Conservation (phyloP, 768 basidiomycete species). For the Collybia sordida region DNA sequence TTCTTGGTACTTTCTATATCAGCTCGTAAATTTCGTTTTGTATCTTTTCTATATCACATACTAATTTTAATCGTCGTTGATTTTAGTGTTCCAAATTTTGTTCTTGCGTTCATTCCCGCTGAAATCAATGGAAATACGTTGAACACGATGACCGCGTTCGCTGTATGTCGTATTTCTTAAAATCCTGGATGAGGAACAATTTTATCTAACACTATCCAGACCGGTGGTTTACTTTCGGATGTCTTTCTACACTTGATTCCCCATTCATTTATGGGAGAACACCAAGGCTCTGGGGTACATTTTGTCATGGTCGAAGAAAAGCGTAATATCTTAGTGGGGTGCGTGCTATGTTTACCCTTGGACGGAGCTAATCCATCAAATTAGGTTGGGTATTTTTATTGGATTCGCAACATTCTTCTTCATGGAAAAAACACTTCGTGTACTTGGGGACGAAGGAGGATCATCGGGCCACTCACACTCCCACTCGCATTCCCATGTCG, state of each 20-base stretch:
- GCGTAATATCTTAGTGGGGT: constrained; percentile 90
- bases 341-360: constrained; percentile 12
- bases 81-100: constrained; percentile 86
- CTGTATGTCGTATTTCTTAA: constrained; percentile 46
- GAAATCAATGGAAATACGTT: constrained; percentile 82
- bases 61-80: constrained; percentile 14
- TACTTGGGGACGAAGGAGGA: constrained; percentile 64
- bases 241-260: constrained; percentile 92
- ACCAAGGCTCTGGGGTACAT: constrained; percentile 68
- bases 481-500: constrained; percentile 50
- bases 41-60: not conserved
- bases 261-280: constrained; percentile 89
- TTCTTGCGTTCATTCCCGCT: constrained; percentile 91
- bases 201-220: constrained; percentile 37
- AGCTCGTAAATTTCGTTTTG: constrained; percentile 62
- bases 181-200: constrained; percentile 8
- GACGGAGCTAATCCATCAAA: not conserved
- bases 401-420: constrained; percentile 92
- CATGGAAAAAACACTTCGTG: constrained; percentile 89
- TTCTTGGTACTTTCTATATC: constrained; percentile 94
- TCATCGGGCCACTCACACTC: constrained; percentile 59
- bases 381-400: constrained; percentile 75
- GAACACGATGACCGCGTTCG: constrained; percentile 94
- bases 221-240: constrained; percentile 89
- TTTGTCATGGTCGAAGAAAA: constrained; percentile 89